phyloP scores from a whole-genome alignment of 306 rosid genomes.

The Castanopsis chinensis region DNA sequence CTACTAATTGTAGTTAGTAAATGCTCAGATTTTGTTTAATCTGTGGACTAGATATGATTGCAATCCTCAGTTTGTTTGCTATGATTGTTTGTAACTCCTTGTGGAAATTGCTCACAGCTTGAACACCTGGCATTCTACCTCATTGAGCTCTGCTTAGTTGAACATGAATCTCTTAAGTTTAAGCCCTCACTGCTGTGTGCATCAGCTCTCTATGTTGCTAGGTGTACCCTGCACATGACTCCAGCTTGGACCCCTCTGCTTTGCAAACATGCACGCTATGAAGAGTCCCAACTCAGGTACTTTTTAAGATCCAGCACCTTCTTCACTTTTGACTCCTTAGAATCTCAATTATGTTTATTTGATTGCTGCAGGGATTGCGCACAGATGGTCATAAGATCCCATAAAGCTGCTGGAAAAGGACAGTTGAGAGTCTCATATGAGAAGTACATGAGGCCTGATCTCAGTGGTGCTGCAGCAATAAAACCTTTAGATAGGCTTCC shows the following conservation, averaged over 20 bases:
- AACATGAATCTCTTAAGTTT: conserved; percentile 73
- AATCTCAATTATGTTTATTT: not conserved
- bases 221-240: conserved; percentile 60
- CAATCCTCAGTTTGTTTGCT: conserved; percentile 10
- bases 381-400: conserved; percentile 69
- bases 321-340: not conserved
- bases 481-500: conserved; percentile 70
- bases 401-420: conserved; percentile 58
- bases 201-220: conserved; percentile 83
- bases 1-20: not conserved
- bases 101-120: conserved; percentile 44
- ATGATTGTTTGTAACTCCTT: conserved; percentile 15
- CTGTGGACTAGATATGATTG: not conserved
- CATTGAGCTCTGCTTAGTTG: conserved; percentile 67
- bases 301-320: not conserved
- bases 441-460: conserved; percentile 57
- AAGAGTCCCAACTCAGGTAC: conserved; percentile 69
- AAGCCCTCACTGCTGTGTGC: conserved; percentile 84
- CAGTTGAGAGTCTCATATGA: conserved; percentile 60
- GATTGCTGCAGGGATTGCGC: conserved; percentile 54
- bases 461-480: conserved; percentile 50
- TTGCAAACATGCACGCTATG: conserved; percentile 66
- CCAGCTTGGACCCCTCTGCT: conserved; percentile 80
- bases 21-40: not conserved
- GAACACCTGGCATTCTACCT: conserved; percentile 80